Percentiles rank a stretch among this genome's conserved stretches.
These are phyloP conservation scores for Vachellia pachyceras DNA, from an alignment of 306 rosid species.

Conservation along the genomic window DNA sequence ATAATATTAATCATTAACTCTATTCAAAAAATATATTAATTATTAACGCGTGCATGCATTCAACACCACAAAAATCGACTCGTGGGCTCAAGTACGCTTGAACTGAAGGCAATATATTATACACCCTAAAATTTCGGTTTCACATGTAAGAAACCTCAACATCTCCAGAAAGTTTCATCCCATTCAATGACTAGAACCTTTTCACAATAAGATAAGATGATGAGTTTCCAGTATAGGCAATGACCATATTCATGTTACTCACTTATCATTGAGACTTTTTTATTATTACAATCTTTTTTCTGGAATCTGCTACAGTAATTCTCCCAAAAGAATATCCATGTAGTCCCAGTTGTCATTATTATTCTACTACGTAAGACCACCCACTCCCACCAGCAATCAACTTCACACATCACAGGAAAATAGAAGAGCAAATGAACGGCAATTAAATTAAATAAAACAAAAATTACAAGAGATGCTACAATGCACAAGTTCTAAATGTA, in stretches of 20 bases:
- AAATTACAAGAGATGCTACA: conserved; percentile 44
- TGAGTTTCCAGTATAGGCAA: too few relatives aligned
- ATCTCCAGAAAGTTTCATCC: background rate
- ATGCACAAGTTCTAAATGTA: conserved; percentile 54
- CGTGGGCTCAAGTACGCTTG: background rate
- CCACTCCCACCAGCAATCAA: conserved; percentile 25
- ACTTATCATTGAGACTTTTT: too few relatives aligned
- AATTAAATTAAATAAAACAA: background rate
- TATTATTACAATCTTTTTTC: too few relatives aligned
- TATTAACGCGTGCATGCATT: background rate
- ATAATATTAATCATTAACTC: too few relatives aligned
- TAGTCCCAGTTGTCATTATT: conserved; percentile 13
- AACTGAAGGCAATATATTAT: background rate
- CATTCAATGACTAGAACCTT: background rate
- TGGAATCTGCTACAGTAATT: too few relatives aligned
- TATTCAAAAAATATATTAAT: too few relatives aligned
- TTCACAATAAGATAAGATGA: too few relatives aligned
- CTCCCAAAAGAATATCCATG: background rate
- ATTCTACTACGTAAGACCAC: conserved; percentile 15
- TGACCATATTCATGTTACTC: too few relatives aligned
- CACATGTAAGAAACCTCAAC: background rate
- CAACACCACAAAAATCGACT: background rate
- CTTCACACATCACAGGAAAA: conserved; percentile 35
- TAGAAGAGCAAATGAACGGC: conserved; percentile 7
- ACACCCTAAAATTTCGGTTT: background rate